phyloP scores from a whole-genome alignment of 1,284 basidiomycete genomes.

The Melampsora larici-populina region DNA sequence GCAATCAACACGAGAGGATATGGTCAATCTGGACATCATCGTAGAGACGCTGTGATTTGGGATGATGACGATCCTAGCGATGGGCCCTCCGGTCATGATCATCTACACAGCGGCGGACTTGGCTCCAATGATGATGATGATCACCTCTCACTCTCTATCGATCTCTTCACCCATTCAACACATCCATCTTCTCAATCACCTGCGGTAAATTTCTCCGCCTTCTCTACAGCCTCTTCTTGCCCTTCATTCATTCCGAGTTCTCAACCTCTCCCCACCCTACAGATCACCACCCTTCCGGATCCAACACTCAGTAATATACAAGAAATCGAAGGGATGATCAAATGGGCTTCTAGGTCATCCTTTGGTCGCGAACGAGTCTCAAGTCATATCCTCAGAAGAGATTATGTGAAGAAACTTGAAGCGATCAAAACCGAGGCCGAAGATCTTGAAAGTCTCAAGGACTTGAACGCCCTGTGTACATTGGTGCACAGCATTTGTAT shows the following conservation, averaged over 20 bases:
- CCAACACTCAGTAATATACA: conserved; percentile 53
- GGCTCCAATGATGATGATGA: conserved; percentile 1
- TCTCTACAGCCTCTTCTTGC: conserved; percentile 2
- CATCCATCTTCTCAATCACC: conserved; percentile 1
- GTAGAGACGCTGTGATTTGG: conserved; percentile 24
- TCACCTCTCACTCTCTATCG: background rate
- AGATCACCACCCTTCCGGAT: conserved; percentile 50
- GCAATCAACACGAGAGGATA: conserved; percentile 6
- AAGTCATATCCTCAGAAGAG: conserved; percentile 70
- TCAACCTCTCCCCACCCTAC: conserved; percentile 19
- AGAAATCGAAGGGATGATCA: conserved; percentile 51
- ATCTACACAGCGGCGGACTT: conserved; percentile 30
- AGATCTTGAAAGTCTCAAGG: conserved; percentile 81
- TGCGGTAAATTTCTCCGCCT: conserved; percentile 2
- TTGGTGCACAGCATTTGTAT: conserved; percentile 91
- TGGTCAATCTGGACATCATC: conserved; percentile 10
- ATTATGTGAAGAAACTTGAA: conserved; percentile 82
- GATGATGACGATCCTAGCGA: conserved; percentile 31
- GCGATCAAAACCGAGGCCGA: conserved; percentile 82
- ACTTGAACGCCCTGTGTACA: conserved; percentile 82
- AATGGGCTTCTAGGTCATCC: conserved; percentile 59
- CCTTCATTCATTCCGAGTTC: conserved; percentile 4
- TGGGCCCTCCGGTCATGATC: background rate
- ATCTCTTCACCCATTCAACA: conserved; percentile 8
- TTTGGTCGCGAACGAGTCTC: conserved; percentile 72